Conservation (phyloP, 2,329 filamentous ascomycete species). For the Colletotrichum costaricense region DNA sequence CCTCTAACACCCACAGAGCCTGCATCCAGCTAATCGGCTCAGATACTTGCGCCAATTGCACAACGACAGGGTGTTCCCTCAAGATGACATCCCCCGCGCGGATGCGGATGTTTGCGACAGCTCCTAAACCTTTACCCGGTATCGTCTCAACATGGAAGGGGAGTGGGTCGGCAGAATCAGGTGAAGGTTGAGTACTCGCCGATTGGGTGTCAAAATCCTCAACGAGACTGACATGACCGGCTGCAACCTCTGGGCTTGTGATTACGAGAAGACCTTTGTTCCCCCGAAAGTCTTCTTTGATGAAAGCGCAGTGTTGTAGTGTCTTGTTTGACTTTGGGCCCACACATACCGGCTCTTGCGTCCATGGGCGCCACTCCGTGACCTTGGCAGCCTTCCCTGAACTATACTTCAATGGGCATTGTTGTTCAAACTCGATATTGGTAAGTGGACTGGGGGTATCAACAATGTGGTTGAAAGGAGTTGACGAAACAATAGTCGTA, state of each 20-base stretch:
- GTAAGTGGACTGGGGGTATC: not conserved
- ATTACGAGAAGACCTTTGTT: constrained; percentile 23
- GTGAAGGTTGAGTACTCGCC: not conserved
- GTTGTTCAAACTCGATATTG: not conserved
- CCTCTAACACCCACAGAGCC: constrained; percentile 42
- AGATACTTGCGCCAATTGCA: constrained; percentile 40
- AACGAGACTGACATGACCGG: constrained; percentile 12
- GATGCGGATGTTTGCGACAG: constrained; percentile 45
- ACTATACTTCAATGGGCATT: not conserved
- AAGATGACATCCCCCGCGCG: constrained; percentile 45
- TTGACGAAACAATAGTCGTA: not conserved
- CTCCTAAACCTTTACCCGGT: constrained; percentile 45
- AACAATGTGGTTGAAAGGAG: not conserved
- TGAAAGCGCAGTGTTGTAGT: constrained; percentile 30
- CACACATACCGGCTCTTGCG: constrained; percentile 30
- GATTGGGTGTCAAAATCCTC: constrained; percentile 18
- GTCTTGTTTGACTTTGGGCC: not conserved
- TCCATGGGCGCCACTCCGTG: constrained; percentile 12
- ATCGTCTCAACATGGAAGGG: constrained; percentile 43
- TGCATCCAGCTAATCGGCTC: constrained; percentile 37
- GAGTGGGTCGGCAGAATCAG: not conserved
- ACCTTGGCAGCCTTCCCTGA: not conserved
- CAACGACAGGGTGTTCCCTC: constrained; percentile 43
- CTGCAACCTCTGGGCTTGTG: constrained; percentile 27
- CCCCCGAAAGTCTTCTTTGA: constrained; percentile 30